Evolutionary conservation across 306 rosid genomes (phyloP), one percentile per base, ranked within the genome.

Genomic region (Dryas drummondii): DNA sequence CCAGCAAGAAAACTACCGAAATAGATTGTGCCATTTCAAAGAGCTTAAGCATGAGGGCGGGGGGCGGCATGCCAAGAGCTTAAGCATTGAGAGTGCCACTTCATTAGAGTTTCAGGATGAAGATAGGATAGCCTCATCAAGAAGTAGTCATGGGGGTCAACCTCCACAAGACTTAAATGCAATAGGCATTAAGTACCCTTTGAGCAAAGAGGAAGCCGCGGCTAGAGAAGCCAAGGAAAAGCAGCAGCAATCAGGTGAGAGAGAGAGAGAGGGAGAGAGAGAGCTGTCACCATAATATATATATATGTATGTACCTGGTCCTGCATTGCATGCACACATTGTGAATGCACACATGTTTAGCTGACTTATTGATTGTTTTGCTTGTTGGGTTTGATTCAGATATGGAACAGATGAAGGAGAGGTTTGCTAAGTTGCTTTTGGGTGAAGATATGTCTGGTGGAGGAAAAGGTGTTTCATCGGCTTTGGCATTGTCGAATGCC

Each of bases 391-490:
- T 78, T 81, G 80, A 80, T 83, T 60, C 92, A 96, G 98, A 96
- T 65, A 87, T 89, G 81, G 99, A 90, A 70, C 92, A 89, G 82
- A 89, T 96, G 97, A 92, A 86, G 85, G 99, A 96, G 91, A 87
- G 91, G 86, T 96, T 92, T 76, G 81, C 99, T 65, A 96, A 96
- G 73, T 79, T 96, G 69, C 89, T 96, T 57, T 80, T 96, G 81
- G 99, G 99, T 13, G 99, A 96, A 73, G 99, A 96, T 70, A 96
- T 96, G 99, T 96, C 99, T 3, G 99, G 99, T 48, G 99, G 99
- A 80, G 99, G 99, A 56, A 90, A 90, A 75, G 98, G 99, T 55
- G 99, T 96, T 84, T 89, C 99, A 0, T 92, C 99, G 17, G 97
- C 99, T 72, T 81, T 96, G 74, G 99, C 99, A 52, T 81, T 96